Percentiles rank a stretch among this genome's conserved stretches.
These are phyloP conservation scores for Arctium lappa DNA, from an alignment of 129 eudicot genomes.

Conservation along the genomic window DNA sequence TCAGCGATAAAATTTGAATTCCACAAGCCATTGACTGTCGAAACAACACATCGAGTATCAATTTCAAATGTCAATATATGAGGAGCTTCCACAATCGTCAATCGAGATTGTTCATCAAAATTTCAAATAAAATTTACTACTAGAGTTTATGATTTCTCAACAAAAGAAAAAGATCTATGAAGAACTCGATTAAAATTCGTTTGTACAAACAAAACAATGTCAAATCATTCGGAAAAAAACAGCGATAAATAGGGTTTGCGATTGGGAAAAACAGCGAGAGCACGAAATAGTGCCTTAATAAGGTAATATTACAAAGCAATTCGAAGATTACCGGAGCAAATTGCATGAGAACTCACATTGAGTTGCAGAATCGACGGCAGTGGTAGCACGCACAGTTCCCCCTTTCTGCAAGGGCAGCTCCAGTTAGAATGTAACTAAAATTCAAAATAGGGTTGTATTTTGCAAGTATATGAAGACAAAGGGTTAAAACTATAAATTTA, in stretches of 20 bases:
- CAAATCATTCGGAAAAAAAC: not conserved
- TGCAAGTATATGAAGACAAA: not conserved
- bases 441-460: not conserved
- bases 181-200: not conserved
- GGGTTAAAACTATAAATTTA: not conserved
- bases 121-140: not conserved
- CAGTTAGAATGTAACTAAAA: not conserved
- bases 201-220: not conserved
- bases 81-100: not conserved
- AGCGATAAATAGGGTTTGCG: not conserved
- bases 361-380: not conserved
- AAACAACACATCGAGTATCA: constrained; percentile 1
- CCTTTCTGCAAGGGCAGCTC: not conserved
- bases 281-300: not conserved
- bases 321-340: constrained; percentile 9
- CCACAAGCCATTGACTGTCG: constrained; percentile 35
- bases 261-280: not conserved
- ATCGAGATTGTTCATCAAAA: not conserved
- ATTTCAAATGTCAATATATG: not conserved
- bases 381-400: not conserved
- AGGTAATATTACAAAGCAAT: not conserved
- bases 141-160: not conserved
- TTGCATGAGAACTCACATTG: not conserved
- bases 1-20: constrained; percentile 28
- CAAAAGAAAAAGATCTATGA: not conserved